Evolutionary conservation across 108 stramenopile species (phyloP).

Genomic region (Ochromonas danica): DNA sequence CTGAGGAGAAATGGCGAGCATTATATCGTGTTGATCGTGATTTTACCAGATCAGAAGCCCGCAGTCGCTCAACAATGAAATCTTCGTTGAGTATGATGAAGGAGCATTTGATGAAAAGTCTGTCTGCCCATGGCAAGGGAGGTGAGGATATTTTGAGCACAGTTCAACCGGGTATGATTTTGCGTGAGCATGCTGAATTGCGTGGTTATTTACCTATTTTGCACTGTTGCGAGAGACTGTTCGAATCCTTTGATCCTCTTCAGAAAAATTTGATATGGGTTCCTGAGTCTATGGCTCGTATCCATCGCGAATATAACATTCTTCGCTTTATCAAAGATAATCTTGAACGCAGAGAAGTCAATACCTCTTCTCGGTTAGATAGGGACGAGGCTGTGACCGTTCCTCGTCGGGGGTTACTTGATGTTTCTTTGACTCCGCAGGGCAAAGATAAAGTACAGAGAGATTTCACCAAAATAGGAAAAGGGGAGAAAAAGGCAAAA

Average conservation of each 20-base stretch:
- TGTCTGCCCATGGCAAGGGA: neutral
- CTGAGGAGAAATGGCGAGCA: too few species aligned
- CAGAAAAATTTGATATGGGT: neutral
- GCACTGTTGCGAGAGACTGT: neutral
- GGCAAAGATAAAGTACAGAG: too few species aligned
- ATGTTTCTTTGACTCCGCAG: too few species aligned
- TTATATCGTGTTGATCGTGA: too few species aligned
- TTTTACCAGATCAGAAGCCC: neutral
- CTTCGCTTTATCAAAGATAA: neutral
- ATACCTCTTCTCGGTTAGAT: too few species aligned
- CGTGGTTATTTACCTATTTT: neutral
- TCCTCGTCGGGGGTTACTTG: too few species aligned
- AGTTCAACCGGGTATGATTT: neutral
- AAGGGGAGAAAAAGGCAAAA: too few species aligned
- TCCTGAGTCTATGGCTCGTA: neutral
- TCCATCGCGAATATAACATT: neutral
- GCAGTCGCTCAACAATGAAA: neutral
- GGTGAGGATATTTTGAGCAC: neutral
- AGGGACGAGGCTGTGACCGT: too few species aligned
- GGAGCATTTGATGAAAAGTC: neutral
- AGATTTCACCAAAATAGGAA: too few species aligned
- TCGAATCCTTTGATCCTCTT: neutral
- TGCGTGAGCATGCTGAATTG: conserved; percentile 8
- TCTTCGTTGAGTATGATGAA: neutral
- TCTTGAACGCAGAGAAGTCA: too few species aligned